These are phyloP conservation scores for Setaria viridis DNA, from an alignment of 202 grass and related monocot genomes.

Conservation along the genomic window DNA sequence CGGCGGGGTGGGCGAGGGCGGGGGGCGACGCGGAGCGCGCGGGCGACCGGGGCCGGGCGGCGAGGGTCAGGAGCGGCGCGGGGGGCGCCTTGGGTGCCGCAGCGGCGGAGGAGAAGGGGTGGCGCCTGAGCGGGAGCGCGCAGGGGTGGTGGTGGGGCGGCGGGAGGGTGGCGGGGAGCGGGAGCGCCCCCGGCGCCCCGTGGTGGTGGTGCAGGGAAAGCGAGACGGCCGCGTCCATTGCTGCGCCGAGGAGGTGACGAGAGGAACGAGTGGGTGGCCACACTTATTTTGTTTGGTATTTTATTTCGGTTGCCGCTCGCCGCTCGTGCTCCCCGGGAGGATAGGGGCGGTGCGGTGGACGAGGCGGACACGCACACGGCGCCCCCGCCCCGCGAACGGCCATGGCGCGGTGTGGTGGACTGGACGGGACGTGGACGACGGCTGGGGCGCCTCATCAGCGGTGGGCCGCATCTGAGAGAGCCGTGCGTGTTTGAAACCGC, in stretches of 20 bases:
- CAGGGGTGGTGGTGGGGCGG: background rate
- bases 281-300: background rate
- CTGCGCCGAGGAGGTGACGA: background rate
- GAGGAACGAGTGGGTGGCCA: background rate
- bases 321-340: background rate
- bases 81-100: background rate
- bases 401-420: background rate
- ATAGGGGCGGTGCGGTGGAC: background rate
- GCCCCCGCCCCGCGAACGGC: too few relatives aligned
- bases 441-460: background rate
- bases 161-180: slow-evolving; percentile 4
- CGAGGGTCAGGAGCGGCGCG: background rate
- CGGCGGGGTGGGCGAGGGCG: background rate
- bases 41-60: background rate
- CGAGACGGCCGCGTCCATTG: slow-evolving; percentile 51
- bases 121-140: background rate
- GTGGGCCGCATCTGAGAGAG: background rate
- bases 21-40: background rate
- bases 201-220: slow-evolving; percentile 48
- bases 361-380: slow-evolving; percentile 5
- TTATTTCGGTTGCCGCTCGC: background rate
- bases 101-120: background rate
- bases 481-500: too few relatives aligned
- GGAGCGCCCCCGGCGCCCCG: background rate
- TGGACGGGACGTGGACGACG: background rate